Percentiles rank a stretch among this genome's conserved stretches.
These are phyloP conservation scores for Hypsizygus ulmarius DNA, from an alignment of 1,284 basidiomycete species.

Conservation along the genomic window DNA sequence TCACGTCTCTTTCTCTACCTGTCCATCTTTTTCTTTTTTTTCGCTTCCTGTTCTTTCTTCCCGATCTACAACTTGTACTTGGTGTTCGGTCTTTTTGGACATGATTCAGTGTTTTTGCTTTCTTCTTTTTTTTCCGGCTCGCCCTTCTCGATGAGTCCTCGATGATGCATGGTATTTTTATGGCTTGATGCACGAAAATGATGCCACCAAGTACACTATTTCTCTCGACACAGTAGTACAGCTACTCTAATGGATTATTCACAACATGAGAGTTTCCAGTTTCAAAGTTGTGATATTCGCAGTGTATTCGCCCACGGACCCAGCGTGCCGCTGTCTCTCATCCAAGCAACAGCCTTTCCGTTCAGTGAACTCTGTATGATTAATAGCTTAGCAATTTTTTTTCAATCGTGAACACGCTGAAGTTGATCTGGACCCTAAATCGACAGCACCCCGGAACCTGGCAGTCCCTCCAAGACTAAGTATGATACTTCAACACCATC, in stretches of 20 bases:
- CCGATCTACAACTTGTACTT: background rate
- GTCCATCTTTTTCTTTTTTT: constrained; percentile 7
- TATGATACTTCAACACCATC: no score
- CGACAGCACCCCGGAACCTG: no score
- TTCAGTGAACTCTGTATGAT: no score
- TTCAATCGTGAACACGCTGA: no score
- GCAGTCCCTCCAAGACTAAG: no score
- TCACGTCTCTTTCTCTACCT: constrained; percentile 12
- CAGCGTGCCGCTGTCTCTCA: no score
- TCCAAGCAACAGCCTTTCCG: no score
- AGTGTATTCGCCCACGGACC: no score
- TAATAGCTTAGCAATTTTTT: no score
- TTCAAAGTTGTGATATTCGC: no score
- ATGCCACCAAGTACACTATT: constrained; percentile 22
- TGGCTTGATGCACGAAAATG: constrained; percentile 22
- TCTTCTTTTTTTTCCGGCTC: background rate
- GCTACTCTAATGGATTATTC: constrained; percentile 11
- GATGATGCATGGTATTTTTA: constrained; percentile 17
- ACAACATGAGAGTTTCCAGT: background rate
- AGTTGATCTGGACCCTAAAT: no score
- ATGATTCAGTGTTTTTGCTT: background rate
- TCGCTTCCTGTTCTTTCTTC: background rate
- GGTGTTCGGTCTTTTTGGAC: background rate
- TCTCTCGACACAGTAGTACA: constrained; percentile 22
- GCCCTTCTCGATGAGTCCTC: constrained; percentile 8